phyloP scores from a whole-genome alignment of 768 basidiomycete species.

The Phanerochaete sordida region DNA sequence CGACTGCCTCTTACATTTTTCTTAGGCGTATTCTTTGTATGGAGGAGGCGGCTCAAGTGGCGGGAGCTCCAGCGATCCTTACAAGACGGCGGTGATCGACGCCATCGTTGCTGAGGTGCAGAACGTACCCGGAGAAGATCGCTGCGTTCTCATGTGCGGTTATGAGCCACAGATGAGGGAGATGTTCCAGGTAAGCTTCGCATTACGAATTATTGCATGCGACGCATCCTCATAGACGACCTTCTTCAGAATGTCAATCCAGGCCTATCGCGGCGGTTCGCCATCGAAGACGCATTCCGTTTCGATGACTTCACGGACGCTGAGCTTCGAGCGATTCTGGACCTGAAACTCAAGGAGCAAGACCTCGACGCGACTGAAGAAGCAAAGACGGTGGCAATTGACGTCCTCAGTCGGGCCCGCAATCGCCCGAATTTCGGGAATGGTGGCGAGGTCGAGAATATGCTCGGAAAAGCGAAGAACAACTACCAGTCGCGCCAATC shows the following conservation, averaged over 20 bases:
- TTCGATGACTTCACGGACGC: constrained; percentile 61
- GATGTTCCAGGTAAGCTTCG: constrained; percentile 60
- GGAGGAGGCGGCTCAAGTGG: constrained; percentile 33
- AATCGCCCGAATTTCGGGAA: constrained; percentile 32
- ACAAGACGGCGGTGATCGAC: constrained; percentile 68
- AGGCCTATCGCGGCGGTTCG: constrained; percentile 62
- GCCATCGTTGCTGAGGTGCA: constrained; percentile 75
- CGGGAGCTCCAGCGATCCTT: constrained; percentile 38
- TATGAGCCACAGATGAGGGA: constrained; percentile 66
- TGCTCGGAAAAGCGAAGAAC: constrained; percentile 24
- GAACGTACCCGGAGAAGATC: constrained; percentile 63
- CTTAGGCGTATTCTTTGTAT: constrained; percentile 72
- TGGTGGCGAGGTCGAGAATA: constrained; percentile 30
- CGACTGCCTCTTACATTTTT: neutral
- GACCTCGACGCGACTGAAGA: constrained; percentile 52
- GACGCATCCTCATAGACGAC: too few relatives aligned
- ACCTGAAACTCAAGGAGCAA: constrained; percentile 54
- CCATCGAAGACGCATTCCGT: constrained; percentile 64
- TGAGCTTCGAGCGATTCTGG: constrained; percentile 49
- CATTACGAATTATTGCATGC: too few relatives aligned
- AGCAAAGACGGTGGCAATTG: constrained; percentile 56
- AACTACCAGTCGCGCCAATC: constrained; percentile 22
- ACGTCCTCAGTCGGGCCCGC: constrained; percentile 29
- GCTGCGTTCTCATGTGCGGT: constrained; percentile 62
- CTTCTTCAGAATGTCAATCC: constrained; percentile 62